Conservation (phyloP, 23 red algal species). For the Agarophyton chilense region DNA sequence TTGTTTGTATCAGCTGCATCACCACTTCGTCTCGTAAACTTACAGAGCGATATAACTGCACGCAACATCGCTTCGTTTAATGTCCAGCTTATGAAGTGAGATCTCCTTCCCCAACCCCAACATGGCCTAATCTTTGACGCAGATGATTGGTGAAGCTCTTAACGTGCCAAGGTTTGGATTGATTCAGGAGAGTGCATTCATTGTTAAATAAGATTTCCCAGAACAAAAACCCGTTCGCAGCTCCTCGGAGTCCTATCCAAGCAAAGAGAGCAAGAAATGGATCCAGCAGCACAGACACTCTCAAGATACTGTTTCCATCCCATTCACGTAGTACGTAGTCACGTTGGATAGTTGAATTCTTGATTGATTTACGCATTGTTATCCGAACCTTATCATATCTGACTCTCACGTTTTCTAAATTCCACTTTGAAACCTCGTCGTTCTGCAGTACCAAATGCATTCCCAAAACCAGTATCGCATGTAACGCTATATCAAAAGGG, state of each 20-base stretch:
- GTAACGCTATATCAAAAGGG: neutral
- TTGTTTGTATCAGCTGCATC: constrained; percentile 39
- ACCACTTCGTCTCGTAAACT: constrained; percentile 24
- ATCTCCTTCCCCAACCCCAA: constrained; percentile 17
- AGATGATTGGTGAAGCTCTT: constrained; percentile 15
- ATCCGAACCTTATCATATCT: neutral
- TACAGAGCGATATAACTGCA: constrained; percentile 44
- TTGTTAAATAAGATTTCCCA: neutral
- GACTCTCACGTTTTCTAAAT: neutral
- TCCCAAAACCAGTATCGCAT: constrained; percentile 32
- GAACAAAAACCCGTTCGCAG: constrained; percentile 1
- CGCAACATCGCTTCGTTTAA: constrained; percentile 43
- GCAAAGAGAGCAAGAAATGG: constrained; percentile 28
- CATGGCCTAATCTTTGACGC: neutral
- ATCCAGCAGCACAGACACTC: constrained; percentile 29
- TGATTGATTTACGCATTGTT: constrained; percentile 28
- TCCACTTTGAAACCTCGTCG: constrained; percentile 20
- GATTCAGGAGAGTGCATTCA: neutral
- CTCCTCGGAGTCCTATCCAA: neutral
- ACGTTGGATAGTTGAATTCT: constrained; percentile 36
- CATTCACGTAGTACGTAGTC: constrained; percentile 28
- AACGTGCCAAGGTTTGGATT: neutral
- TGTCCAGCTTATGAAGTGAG: constrained; percentile 19
- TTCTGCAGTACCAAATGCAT: constrained; percentile 21
- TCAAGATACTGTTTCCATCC: neutral